Base-by-base conservation (phyloP, 1,284 basidiomycete genomes). In the Ustilago crameri region DNA sequence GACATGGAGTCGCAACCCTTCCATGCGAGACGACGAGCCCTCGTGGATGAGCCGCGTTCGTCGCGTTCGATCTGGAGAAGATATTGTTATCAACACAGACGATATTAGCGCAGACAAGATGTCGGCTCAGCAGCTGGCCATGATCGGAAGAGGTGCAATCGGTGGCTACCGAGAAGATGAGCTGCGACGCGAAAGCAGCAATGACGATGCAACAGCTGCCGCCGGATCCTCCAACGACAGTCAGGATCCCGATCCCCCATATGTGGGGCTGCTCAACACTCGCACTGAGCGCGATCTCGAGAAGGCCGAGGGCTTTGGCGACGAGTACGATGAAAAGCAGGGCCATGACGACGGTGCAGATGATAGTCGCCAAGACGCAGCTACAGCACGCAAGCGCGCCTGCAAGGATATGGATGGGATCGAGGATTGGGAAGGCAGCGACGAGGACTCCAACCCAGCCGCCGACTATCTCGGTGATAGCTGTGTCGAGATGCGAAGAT, bases 381-480 rank as follows among this genome's bases (percentile, higher is more conserved):
- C 53, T 3, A 32, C 17, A 30, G 12, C 30, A 8, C 54, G 57
- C 20, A 51, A 38, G 27, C 48, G 30, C 3, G 38, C 37, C 18
- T 66, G 51, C 43, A 67, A 65, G 12, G 71, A 70, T 18, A 51
- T 68, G 38, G 75, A 77, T 35, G 74, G 69, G 26, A 61, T 71
- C 46, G 78, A 78, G 20, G 78, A 80, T 26, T 76, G 70, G 67
- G 56, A 75, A 10, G 66, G 62, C 2, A 56, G 49, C 43, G 67
- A 73, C n/a, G 76, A 78, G 42, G 58, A 68, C n/a, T 44, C 61
- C 18, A 68, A 79, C 46, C 75, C 76, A 7, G 56, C 67, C 1
- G 60, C 67, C 48, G 81, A 83, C 49, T 83, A 79, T 50, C 73
- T 76, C 22, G 80, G 81, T n/a, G 80, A 82, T 27, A 48, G 80